Percentiles rank a stretch among this genome's conserved stretches.
Conservation (phyloP, 2,329 filamentous ascomycete genomes). For the Phyllosticta citrichinensis region DNA sequence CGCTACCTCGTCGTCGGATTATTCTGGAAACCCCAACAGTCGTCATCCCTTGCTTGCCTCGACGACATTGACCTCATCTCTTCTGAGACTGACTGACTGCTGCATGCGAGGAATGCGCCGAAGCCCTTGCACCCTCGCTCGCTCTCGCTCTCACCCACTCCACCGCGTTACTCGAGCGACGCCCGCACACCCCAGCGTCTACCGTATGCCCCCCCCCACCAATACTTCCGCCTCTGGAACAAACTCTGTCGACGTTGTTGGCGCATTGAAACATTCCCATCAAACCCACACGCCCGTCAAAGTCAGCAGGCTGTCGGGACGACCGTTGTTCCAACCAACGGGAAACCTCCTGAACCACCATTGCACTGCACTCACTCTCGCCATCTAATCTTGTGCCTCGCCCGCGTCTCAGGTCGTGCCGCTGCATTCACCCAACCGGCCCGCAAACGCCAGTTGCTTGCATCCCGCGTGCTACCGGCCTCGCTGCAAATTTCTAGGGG, state of each 20-base stretch:
- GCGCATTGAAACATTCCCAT: neutral
- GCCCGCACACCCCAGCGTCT: neutral
- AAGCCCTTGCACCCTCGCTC: neutral
- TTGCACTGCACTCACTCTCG: neutral
- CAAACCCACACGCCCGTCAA: neutral
- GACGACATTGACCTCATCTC: neutral
- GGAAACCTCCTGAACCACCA: constrained; percentile 3
- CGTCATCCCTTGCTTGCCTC: neutral
- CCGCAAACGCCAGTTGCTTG: constrained; percentile 1
- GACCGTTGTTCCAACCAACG: constrained; percentile 10
- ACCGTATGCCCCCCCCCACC: neutral
- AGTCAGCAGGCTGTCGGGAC: constrained; percentile 6
- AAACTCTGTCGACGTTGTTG: neutral
- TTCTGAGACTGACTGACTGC: neutral
- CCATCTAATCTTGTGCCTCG: constrained; percentile 4
- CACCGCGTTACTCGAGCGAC: neutral
- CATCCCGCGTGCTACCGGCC: constrained; percentile 8
- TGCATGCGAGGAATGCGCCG: neutral
- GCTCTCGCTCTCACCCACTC: too few relatives aligned
- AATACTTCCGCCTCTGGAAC: neutral
- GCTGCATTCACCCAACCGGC: constrained; percentile 6
- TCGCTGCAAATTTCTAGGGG: neutral
- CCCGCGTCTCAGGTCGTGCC: constrained; percentile 2
- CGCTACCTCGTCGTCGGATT: neutral
- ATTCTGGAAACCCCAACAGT: neutral